Evolutionary conservation across 2,329 filamentous ascomycete species (phyloP).

Genomic region (Aspergillus transmontanensis): DNA sequence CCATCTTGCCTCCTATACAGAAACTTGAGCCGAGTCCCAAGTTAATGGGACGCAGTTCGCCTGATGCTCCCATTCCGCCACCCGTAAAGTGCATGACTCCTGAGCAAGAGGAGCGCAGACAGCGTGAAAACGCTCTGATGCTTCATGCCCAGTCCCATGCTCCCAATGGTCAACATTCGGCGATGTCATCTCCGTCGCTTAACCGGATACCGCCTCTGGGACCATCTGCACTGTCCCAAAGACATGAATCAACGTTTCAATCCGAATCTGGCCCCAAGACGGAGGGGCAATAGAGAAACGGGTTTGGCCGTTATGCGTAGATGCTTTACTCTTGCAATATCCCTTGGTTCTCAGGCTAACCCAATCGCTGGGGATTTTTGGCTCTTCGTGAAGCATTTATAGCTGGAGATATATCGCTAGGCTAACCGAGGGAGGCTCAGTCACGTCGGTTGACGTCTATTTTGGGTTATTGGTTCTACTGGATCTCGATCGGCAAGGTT

Average conservation of each 20-base stretch:
- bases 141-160: slow-evolving; percentile 21
- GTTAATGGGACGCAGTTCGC: slow-evolving; percentile 46
- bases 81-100: slow-evolving; percentile 48
- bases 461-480: slow-evolving; percentile 7
- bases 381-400: not conserved
- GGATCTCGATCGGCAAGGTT: not conserved
- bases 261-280: slow-evolving; percentile 18
- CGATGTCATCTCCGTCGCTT: slow-evolving; percentile 37
- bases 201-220: slow-evolving; percentile 36
- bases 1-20: slow-evolving; percentile 44
- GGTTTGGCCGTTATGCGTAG: not conserved
- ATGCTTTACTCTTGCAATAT: not conserved
- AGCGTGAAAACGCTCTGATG: slow-evolving; percentile 39
- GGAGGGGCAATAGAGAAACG: slow-evolving; percentile 6
- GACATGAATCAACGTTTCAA: slow-evolving; percentile 27
- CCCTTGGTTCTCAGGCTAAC: too few species aligned
- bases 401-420: not conserved
- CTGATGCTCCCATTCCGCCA: slow-evolving; percentile 44
- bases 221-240: slow-evolving; percentile 27
- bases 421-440: not conserved
- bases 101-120: slow-evolving; percentile 45
- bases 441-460: not conserved
- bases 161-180: slow-evolving; percentile 26
- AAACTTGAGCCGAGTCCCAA: slow-evolving; percentile 47
- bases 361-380: not conserved